phyloP scores from a whole-genome alignment of 2,329 filamentous ascomycete species.

The Neonectria coccinea region DNA sequence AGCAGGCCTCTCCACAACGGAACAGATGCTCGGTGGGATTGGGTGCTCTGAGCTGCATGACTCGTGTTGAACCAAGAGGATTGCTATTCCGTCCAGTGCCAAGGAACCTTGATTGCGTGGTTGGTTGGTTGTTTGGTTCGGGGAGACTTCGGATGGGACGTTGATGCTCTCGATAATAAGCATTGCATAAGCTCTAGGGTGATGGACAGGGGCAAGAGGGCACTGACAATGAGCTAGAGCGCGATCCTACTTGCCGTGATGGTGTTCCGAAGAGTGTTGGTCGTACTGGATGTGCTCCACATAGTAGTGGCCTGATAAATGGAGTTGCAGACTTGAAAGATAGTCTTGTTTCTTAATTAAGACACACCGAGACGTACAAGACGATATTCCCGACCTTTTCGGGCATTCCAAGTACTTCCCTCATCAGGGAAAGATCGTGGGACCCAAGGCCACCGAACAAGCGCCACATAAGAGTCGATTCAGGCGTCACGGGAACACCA shows the following conservation, averaged over 20 bases:
- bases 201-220: background rate
- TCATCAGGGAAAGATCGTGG: conserved; percentile 37
- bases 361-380: too few species aligned
- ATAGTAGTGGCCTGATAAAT: too few species aligned
- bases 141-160: background rate
- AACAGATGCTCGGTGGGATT: background rate
- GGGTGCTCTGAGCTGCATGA: background rate
- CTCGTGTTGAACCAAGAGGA: too few species aligned
- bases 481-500: background rate
- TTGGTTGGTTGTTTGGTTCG: background rate
- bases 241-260: background rate
- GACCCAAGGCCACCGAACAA: conserved; percentile 23
- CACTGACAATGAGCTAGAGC: too few species aligned
- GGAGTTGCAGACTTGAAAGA: too few species aligned
- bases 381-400: conserved; percentile 3
- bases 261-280: too few species aligned
- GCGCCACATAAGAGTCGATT: conserved; percentile 2
- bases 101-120: background rate
- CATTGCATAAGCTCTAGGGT: too few species aligned
- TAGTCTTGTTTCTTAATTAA: too few species aligned
- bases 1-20: background rate
- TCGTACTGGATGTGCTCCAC: too few species aligned
- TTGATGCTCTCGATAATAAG: too few species aligned
- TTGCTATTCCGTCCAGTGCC: too few species aligned
- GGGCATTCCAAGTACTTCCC: conserved; percentile 39